A percentile compares a stretch with the other conserved stretches of the same genome.
phyloP scores from a whole-genome alignment of 225 moss, liverwort and hornwort genomes.

The Thuidium tamariscinum region DNA sequence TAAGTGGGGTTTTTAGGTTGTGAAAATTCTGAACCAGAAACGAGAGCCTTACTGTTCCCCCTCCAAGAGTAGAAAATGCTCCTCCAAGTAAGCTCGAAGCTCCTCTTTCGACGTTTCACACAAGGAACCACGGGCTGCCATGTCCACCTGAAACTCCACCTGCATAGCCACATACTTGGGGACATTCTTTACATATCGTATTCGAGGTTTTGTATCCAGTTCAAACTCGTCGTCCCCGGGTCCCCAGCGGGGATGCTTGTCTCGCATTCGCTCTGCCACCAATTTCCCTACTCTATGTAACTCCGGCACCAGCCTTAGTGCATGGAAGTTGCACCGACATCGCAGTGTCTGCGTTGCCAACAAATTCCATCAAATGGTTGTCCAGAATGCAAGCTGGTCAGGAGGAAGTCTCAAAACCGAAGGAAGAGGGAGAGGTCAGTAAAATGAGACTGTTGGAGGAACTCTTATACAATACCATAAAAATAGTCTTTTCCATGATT shows the following conservation, averaged over 20 bases:
- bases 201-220: not conserved
- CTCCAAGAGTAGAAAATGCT: constrained; percentile 42
- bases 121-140: constrained; percentile 36
- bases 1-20: not conserved
- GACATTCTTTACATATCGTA: not conserved
- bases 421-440: not conserved
- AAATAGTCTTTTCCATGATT: not conserved
- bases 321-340: constrained; percentile 88
- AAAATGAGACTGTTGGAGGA: not conserved
- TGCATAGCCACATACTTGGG: constrained; percentile 65
- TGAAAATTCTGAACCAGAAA: not conserved
- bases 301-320: constrained; percentile 44
- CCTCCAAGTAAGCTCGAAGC: constrained; percentile 40
- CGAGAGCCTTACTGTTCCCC: constrained; percentile 34
- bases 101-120: constrained; percentile 49
- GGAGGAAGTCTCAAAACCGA: not conserved
- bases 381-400: not conserved
- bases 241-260: constrained; percentile 52
- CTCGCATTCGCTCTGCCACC: constrained; percentile 49
- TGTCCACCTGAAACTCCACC: constrained; percentile 58
- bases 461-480: not conserved
- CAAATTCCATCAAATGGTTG: not conserved
- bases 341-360: constrained; percentile 42
- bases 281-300: constrained; percentile 29
- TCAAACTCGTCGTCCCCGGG: constrained; percentile 26